Percentiles rank a stretch among this genome's conserved stretches.
These are phyloP conservation scores for Teratosphaeria nubilosa DNA, from an alignment of 2,329 filamentous ascomycete genomes.

Conservation along the genomic window DNA sequence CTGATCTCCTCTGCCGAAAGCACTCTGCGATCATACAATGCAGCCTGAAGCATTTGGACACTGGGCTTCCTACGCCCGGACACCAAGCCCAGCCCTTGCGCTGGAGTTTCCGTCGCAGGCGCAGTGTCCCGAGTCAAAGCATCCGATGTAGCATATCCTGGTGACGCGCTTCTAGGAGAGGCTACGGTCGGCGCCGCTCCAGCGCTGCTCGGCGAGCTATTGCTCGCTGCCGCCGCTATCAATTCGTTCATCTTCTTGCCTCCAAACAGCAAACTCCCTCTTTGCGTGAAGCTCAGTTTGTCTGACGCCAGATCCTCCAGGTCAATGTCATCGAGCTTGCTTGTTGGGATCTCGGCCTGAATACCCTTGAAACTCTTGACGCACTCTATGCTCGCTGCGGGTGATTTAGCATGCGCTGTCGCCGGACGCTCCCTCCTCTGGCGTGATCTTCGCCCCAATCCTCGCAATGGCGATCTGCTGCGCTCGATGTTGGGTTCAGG, in stretches of 20 bases:
- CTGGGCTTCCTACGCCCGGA: slow-evolving; percentile 25
- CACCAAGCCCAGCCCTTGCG: slow-evolving; percentile 8
- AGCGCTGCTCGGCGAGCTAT: slow-evolving; percentile 3
- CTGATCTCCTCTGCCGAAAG: slow-evolving; percentile 56
- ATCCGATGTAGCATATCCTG: background rate
- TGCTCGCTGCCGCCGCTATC: slow-evolving; percentile 15
- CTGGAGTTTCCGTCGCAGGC: background rate
- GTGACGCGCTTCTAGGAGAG: background rate
- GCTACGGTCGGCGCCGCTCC: slow-evolving; percentile 1
- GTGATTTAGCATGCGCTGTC: slow-evolving; percentile 2
- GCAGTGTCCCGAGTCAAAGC: background rate
- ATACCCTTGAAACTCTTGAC: slow-evolving; percentile 38
- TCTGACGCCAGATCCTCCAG: slow-evolving; percentile 42
- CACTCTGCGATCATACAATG: slow-evolving; percentile 31
- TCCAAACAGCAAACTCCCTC: slow-evolving; percentile 49
- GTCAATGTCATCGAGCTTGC: slow-evolving; percentile 38
- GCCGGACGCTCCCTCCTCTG: slow-evolving; percentile 1
- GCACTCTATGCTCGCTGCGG: slow-evolving; percentile 6
- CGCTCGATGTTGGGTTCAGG: slow-evolving; percentile 7
- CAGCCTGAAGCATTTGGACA: slow-evolving; percentile 27
- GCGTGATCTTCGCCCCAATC: slow-evolving; percentile 7
- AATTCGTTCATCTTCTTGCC: slow-evolving; percentile 37
- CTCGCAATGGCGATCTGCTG: slow-evolving; percentile 9
- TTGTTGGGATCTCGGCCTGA: slow-evolving; percentile 46
- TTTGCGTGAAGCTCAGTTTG: slow-evolving; percentile 48